These are phyloP conservation scores for Mycena olivaceomarginata DNA, from an alignment of 768 basidiomycete genomes.

Conservation along the genomic window DNA sequence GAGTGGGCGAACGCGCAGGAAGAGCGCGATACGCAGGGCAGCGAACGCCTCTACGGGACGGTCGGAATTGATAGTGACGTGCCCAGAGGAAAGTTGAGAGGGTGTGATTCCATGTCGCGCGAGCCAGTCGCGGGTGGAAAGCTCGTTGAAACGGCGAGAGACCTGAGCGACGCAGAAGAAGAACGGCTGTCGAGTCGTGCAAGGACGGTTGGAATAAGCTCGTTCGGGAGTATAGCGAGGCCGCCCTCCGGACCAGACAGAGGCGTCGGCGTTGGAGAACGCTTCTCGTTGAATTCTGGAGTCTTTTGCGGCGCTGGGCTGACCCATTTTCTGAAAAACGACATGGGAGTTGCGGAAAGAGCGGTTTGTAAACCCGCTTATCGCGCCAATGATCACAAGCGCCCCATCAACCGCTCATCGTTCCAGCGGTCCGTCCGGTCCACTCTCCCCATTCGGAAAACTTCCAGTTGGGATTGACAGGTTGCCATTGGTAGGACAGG, in stretches of 20 bases:
- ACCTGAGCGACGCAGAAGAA: constrained; percentile 28
- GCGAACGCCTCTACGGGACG: constrained; percentile 18
- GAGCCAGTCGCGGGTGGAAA: constrained; percentile 27
- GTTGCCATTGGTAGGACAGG: too few relatives aligned
- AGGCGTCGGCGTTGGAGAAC: background rate
- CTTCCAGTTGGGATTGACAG: too few relatives aligned
- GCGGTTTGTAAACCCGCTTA: too few relatives aligned
- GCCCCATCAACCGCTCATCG: too few relatives aligned
- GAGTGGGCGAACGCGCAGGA: constrained; percentile 9
- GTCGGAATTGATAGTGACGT: background rate
- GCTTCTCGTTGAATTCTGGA: background rate
- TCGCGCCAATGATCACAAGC: too few relatives aligned
- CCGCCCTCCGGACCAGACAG: constrained; percentile 20
- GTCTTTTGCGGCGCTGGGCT: background rate
- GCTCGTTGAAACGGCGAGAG: constrained; percentile 34
- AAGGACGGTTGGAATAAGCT: constrained; percentile 26
- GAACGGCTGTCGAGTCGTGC: constrained; percentile 23
- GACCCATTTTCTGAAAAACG: constrained; percentile 21
- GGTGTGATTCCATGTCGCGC: constrained; percentile 19
- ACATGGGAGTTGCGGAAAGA: constrained; percentile 8
- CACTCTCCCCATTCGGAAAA: too few relatives aligned
- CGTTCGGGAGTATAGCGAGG: constrained; percentile 30
- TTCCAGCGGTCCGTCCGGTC: too few relatives aligned
- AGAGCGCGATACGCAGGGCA: constrained; percentile 21
- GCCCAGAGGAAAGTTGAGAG: constrained; percentile 8